phyloP scores from a whole-genome alignment of 768 basidiomycete genomes.

The Pulveroboletus sp. region DNA sequence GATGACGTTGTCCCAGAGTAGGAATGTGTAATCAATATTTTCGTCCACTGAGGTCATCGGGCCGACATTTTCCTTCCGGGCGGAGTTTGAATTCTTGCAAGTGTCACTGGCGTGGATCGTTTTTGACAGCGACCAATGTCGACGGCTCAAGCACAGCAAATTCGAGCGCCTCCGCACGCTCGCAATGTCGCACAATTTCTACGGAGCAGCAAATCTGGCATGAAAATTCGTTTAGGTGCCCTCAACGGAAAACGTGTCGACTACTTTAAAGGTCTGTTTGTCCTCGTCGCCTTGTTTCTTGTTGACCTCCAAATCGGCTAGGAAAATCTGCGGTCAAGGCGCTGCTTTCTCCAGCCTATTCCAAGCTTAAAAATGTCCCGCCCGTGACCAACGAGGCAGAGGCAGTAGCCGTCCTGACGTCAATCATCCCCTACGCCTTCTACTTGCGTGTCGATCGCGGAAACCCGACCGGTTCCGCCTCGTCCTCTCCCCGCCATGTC shows the following conservation, averaged over 20 bases:
- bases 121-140: conserved; percentile 27
- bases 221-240: conserved; percentile 88
- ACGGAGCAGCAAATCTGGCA: conserved; percentile 78
- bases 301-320: conserved; percentile 28
- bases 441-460: conserved; percentile 90
- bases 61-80: no score
- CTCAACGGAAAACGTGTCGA: conserved; percentile 93
- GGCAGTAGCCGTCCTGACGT: conserved; percentile 63
- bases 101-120: no score
- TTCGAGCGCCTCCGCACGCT: conserved; percentile 74
- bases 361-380: conserved; percentile 79
- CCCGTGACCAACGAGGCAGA: conserved; percentile 73
- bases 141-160: conserved; percentile 63
- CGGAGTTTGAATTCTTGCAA: no score
- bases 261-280: conserved; percentile 89
- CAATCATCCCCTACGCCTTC: conserved; percentile 81
- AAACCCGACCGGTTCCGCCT: conserved; percentile 42
- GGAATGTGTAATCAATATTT: no score
- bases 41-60: no score
- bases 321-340: conserved; percentile 94
- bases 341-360: conserved; percentile 87
- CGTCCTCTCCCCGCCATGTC: conserved; percentile 70
- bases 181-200: conserved; percentile 85
- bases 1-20: no score
- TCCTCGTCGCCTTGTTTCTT: not conserved